A percentile compares a stretch with the other conserved stretches of the same genome.
Conservation (phyloP, 202 grass and related monocot species). For the Musa balbisiana region DNA sequence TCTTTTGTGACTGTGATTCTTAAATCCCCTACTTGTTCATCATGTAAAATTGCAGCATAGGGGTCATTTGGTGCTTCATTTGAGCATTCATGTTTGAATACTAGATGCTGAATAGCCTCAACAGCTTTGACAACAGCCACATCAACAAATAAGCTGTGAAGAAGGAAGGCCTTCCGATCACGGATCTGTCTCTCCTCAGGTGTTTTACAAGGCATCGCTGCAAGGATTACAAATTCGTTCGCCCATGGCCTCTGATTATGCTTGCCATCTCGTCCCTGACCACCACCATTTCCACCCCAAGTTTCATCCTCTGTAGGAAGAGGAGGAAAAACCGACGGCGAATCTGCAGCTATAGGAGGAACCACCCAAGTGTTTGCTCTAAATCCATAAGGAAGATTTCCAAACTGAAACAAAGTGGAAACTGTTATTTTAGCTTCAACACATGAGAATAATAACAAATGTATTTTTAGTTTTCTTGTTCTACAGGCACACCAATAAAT, state of each 20-base stretch:
- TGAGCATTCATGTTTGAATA: constrained; percentile 33
- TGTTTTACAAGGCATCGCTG: constrained; percentile 91
- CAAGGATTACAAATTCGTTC: constrained; percentile 87
- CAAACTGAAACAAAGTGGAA: constrained; percentile 53
- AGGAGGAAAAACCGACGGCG: constrained; percentile 61
- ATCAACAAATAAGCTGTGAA: constrained; percentile 95
- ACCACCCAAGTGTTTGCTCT: constrained; percentile 97
- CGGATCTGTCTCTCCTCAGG: constrained; percentile 83
- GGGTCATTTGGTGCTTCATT: constrained; percentile 34
- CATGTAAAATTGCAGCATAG: constrained; percentile 34
- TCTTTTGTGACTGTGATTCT: constrained; percentile 73
- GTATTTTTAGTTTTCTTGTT: not conserved
- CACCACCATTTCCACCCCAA: constrained; percentile 78
- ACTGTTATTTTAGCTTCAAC: not conserved
- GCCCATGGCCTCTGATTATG: constrained; percentile 61
- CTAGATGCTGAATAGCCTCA: constrained; percentile 51
- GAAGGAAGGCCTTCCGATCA: constrained; percentile 87
- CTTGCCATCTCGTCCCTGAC: constrained; percentile 75
- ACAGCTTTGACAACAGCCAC: constrained; percentile 84
- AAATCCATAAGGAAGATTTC: constrained; percentile 97
- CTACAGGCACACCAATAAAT: not conserved
- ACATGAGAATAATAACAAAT: not conserved
- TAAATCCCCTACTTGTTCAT: constrained; percentile 73
- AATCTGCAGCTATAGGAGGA: constrained; percentile 65
- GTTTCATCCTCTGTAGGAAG: constrained; percentile 89